Evolutionary conservation across 805 yeast genomes (phyloP).

Genomic region (Hanseniaspora meyeri): DNA sequence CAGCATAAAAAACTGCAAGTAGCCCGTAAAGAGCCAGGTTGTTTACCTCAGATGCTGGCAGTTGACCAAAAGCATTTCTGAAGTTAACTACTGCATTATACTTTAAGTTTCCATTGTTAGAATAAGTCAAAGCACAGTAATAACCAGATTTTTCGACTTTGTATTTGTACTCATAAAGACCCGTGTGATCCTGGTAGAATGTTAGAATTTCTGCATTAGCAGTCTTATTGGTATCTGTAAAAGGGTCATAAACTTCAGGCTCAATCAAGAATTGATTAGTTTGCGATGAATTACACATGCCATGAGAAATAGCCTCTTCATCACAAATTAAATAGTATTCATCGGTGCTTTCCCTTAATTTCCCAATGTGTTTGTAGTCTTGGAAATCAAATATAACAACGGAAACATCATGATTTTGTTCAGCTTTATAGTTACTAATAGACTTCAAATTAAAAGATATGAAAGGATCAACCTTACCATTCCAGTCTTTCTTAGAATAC

Average conservation of each 20-base stretch:
- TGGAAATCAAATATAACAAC: conserved; percentile 73
- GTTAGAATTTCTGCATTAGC: conserved; percentile 44
- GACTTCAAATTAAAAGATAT: conserved; percentile 37
- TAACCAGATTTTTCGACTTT: conserved; percentile 68
- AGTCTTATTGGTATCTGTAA: conserved; percentile 43
- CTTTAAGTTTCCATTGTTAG: conserved; percentile 30
- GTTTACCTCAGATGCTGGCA: conserved; percentile 84
- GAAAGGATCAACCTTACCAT: conserved; percentile 59
- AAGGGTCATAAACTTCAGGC: conserved; percentile 30
- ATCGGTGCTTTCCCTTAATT: conserved; percentile 26
- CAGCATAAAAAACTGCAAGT: conserved; percentile 69
- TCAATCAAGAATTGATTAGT: conserved; percentile 52
- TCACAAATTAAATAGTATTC: conserved; percentile 60
- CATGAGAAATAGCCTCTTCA: conserved; percentile 43
- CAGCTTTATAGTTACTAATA: conserved; percentile 23
- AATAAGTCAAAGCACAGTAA: conserved; percentile 74
- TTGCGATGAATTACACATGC: conserved; percentile 43
- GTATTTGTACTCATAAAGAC: conserved; percentile 52
- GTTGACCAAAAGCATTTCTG: conserved; percentile 83
- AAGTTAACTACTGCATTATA: conserved; percentile 65
- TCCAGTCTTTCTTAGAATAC: conserved; percentile 78
- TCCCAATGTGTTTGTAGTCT: conserved; percentile 62
- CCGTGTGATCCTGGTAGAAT: conserved; percentile 41
- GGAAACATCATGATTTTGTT: conserved; percentile 36
- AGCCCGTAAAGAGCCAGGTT: conserved; percentile 81